phyloP scores from a whole-genome alignment of 495 filamentous ascomycete genomes.

The Aspergillus indologenus region DNA sequence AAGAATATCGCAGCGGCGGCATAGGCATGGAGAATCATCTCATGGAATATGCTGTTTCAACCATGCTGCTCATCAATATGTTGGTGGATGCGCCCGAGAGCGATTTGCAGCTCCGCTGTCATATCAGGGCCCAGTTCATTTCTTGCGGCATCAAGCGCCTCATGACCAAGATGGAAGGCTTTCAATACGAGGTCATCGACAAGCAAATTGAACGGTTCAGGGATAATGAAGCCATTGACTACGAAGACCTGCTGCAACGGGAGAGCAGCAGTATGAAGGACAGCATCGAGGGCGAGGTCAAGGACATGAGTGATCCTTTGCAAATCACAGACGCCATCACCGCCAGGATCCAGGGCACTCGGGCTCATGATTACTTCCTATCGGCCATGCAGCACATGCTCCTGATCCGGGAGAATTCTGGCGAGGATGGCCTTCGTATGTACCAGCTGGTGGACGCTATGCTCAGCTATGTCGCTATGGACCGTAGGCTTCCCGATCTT shows the following conservation, averaged over 20 bases:
- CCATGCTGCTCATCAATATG: slow-evolving; percentile 94
- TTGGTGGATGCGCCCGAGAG: slow-evolving; percentile 85
- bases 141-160: slow-evolving; percentile 95
- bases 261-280: slow-evolving; percentile 90
- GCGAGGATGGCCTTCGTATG: slow-evolving; percentile 90
- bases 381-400: slow-evolving; percentile 94
- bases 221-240: slow-evolving; percentile 94
- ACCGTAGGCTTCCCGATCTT: slow-evolving; percentile 90
- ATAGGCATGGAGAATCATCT: slow-evolving; percentile 98
- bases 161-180: slow-evolving; percentile 93
- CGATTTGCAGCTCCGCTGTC: slow-evolving; percentile 86
- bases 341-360: slow-evolving; percentile 75
- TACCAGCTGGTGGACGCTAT: slow-evolving; percentile 98
- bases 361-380: slow-evolving; percentile 91
- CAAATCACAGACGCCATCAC: slow-evolving; percentile 95
- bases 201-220: slow-evolving; percentile 95
- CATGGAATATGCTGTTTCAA: slow-evolving; percentile 98
- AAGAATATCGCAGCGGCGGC: slow-evolving; percentile 93
- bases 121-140: slow-evolving; percentile 94
- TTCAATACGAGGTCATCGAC: slow-evolving; percentile 97
- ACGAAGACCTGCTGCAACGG: slow-evolving; percentile 91
- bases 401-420: slow-evolving; percentile 87
- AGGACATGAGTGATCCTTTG: slow-evolving; percentile 88
- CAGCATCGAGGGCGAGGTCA: slow-evolving; percentile 83
- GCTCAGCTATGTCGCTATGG: slow-evolving; percentile 99